These are phyloP conservation scores for Melastoma malabathricum DNA, from an alignment of 345 rosid species.

Conservation along the genomic window DNA sequence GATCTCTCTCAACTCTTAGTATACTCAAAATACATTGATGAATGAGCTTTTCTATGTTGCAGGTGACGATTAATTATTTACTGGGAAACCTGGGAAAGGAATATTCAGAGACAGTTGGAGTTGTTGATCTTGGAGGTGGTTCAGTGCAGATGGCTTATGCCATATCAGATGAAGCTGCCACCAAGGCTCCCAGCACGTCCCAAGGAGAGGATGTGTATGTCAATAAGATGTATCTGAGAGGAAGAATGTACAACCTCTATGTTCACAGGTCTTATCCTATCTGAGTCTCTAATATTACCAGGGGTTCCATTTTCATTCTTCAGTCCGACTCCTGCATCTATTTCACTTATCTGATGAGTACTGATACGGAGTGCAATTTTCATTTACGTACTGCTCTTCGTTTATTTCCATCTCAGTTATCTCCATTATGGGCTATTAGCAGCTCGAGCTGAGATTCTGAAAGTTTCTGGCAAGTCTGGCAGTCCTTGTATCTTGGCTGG, in stretches of 20 bases:
- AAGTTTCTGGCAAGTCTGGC: slow-evolving; percentile 43
- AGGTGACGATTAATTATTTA: slow-evolving; percentile 92
- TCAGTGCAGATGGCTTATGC: slow-evolving; percentile 99
- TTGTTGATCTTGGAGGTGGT: slow-evolving; percentile 98
- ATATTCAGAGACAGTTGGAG: slow-evolving; percentile 74
- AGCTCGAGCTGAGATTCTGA: slow-evolving; percentile 89
- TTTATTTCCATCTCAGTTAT: slow-evolving; percentile 29
- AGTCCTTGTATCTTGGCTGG: slow-evolving; percentile 78
- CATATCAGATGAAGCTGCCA: slow-evolving; percentile 65
- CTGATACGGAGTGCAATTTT: too few species aligned
- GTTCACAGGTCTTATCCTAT: slow-evolving; percentile 65
- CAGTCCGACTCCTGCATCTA: too few species aligned
- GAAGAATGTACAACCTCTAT: slow-evolving; percentile 67
- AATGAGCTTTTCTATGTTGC: background rate
- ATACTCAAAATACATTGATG: too few species aligned
- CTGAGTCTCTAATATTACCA: too few species aligned
- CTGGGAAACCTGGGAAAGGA: slow-evolving; percentile 65
- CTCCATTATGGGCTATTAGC: slow-evolving; percentile 89
- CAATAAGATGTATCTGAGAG: slow-evolving; percentile 68
- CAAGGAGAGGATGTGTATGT: slow-evolving; percentile 74
- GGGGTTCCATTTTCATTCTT: too few species aligned
- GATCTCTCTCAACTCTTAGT: too few species aligned
- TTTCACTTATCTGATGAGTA: too few species aligned
- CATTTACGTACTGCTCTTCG: too few species aligned
- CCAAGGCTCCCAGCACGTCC: slow-evolving; percentile 48